phyloP scores from a whole-genome alignment of 1,139 yeast genomes.

The Debaryomyces udenii region DNA sequence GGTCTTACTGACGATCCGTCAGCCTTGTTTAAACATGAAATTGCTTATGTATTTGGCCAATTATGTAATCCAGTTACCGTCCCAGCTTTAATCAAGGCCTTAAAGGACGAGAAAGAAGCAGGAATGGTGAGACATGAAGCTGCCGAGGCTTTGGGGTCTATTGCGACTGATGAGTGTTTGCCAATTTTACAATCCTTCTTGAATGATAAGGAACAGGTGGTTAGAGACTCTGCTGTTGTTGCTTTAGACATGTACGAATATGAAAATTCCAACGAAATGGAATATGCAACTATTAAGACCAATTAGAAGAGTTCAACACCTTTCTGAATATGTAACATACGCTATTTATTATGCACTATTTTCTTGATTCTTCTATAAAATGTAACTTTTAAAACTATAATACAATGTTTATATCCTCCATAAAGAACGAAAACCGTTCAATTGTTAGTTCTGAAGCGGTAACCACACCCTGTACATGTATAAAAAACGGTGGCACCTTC shows the following conservation, averaged over 20 bases:
- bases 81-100: slow-evolving; percentile 80
- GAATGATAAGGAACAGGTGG: slow-evolving; percentile 83
- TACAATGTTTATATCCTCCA: slow-evolving; percentile 4
- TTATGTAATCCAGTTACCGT: slow-evolving; percentile 92
- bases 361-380: slow-evolving; percentile 11
- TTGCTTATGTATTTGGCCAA: slow-evolving; percentile 98
- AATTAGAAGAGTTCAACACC: slow-evolving; percentile 10
- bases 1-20: slow-evolving; percentile 83
- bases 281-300: slow-evolving; percentile 59
- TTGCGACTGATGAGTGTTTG: slow-evolving; percentile 94
- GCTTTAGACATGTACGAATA: slow-evolving; percentile 98
- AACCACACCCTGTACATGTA: slow-evolving; percentile 91
- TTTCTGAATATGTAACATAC: slow-evolving; percentile 6
- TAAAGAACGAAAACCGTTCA: slow-evolving; percentile 23
- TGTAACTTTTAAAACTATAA: slow-evolving; percentile 12
- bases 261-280: slow-evolving; percentile 83
- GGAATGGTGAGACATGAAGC: slow-evolving; percentile 99
- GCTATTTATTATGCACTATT: slow-evolving; percentile 6
- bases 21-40: slow-evolving; percentile 95
- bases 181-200: slow-evolving; percentile 82
- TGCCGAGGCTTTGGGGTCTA: slow-evolving; percentile 96
- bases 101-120: slow-evolving; percentile 77
- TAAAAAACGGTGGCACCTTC: slow-evolving; percentile 97
- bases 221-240: slow-evolving; percentile 93
- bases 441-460: slow-evolving; percentile 91